phyloP scores from a whole-genome alignment of 2,329 filamentous ascomycete genomes.

The Chaetomium sp. region DNA sequence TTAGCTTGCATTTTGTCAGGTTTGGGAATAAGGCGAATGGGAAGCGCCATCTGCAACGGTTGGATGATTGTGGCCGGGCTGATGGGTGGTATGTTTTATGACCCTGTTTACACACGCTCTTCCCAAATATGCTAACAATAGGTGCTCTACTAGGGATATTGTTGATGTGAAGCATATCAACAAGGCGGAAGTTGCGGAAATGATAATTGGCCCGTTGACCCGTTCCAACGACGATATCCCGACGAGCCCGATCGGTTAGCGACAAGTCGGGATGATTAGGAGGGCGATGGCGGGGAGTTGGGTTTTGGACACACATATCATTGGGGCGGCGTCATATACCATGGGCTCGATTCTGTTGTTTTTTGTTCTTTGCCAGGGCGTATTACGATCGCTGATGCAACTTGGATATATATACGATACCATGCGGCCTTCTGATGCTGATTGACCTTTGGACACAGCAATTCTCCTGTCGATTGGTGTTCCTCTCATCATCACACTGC shows the following conservation, averaged over 20 bases:
- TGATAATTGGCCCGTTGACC: background rate
- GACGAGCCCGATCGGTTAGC: background rate
- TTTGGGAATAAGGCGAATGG: background rate
- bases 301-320: background rate
- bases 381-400: background rate
- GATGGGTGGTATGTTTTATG: conserved; percentile 3
- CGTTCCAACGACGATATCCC: conserved; percentile 2
- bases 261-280: background rate
- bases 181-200: background rate
- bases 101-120: background rate
- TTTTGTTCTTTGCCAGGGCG: background rate
- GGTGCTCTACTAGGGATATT: background rate
- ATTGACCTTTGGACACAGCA: background rate
- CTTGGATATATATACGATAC: background rate
- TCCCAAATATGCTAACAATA: background rate
- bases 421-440: background rate
- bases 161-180: conserved; percentile 4
- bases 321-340: background rate
- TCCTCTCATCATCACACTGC: background rate
- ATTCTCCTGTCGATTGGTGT: background rate
- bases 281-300: background rate
- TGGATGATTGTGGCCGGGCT: background rate
- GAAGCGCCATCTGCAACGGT: background rate
- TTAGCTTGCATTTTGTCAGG: conserved; percentile 4
- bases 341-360: background rate